Base-by-base conservation (phyloP, 805 yeast genomes). In the Starmerella floricola region DNA sequence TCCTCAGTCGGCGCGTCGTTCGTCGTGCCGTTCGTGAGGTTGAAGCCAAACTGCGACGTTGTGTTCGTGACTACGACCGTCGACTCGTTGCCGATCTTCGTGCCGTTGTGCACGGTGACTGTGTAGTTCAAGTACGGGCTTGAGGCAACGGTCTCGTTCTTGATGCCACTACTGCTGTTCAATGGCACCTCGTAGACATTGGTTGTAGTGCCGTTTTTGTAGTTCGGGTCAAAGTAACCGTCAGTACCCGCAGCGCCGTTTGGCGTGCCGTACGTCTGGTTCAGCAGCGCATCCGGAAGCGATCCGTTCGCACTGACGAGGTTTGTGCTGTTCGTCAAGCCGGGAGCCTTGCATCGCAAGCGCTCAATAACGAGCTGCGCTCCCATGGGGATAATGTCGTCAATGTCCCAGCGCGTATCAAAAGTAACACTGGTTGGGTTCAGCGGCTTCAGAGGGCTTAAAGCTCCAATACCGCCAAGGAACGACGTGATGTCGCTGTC, bases 401-500 rank as follows among this genome's bases (percentile, higher is more conserved):
- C 61, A 48, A 62, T 64, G 55, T 64, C 67, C 63, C 68, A 78
- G 13, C 66, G 60, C 44, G 67, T 60, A 38, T 66, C 65, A 59
- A 74, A 73, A n/a, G 64, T 66, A 31, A 73, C 65, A 23, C 37
- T 16, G 23, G 44, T 34, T 6, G 75, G 67, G 27, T 20, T 20
- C 48, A 76, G 56, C 43, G 62, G 63, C 26, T 30, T n/a, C 19
- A 57, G 49, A 12, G 56, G 63, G 34, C 56, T 58, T 18, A 68
- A 61, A 31, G 74, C 46, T 3, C 78, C 78, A 26, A 74, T 58
- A 2, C 73, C 64, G 16, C 74, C 57, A 35, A 69, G 65, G 50
- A 68, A 62, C 18, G 67, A 62, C 44, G 70, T 73, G 31, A 74
- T 58, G 52, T 75, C 77, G 21, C 76, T 72, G 55, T 75, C 79